These are phyloP conservation scores for Ophiocordyceps camponoti-rufipedis DNA, from an alignment of 2,329 filamentous ascomycete genomes.

Conservation along the genomic window DNA sequence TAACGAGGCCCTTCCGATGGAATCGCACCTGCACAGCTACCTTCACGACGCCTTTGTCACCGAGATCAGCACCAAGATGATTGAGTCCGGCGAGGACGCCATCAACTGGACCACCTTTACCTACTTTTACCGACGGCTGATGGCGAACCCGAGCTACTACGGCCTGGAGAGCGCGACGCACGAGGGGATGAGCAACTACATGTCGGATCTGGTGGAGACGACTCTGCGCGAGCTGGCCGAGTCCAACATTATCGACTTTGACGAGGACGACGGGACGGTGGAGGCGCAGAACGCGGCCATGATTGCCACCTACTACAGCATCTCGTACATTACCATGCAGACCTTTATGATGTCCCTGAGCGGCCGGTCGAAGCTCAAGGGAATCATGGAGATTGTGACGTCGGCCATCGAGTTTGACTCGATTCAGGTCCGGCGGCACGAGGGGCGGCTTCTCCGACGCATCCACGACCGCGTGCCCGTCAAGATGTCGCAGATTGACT, in stretches of 20 bases:
- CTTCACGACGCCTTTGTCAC: slow-evolving; percentile 93
- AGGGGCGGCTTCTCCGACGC: slow-evolving; percentile 69
- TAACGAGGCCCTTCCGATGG: slow-evolving; percentile 86
- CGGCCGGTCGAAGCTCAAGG: slow-evolving; percentile 83
- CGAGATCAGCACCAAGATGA: slow-evolving; percentile 90
- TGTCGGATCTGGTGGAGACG: slow-evolving; percentile 87
- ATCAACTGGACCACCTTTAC: slow-evolving; percentile 98
- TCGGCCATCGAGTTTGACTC: slow-evolving; percentile 93
- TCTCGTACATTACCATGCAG: slow-evolving; percentile 98
- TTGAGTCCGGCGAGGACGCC: slow-evolving; percentile 87
- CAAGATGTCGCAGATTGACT: slow-evolving; percentile 76
- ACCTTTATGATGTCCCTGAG: slow-evolving; percentile 87
- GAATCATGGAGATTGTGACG: slow-evolving; percentile 89
- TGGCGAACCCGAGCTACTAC: slow-evolving; percentile 95
- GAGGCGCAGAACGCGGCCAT: slow-evolving; percentile 87
- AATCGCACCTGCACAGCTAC: slow-evolving; percentile 82
- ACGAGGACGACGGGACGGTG: slow-evolving; percentile 83
- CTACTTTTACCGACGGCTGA: slow-evolving; percentile 87
- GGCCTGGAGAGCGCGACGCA: slow-evolving; percentile 75
- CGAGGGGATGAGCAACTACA: slow-evolving; percentile 80
- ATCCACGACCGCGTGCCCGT: slow-evolving; percentile 92
- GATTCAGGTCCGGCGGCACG: slow-evolving; percentile 85
- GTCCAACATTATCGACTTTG: slow-evolving; percentile 87
- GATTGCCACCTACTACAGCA: slow-evolving; percentile 98
- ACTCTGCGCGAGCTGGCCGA: slow-evolving; percentile 81